Evolutionary conservation across 2,329 filamentous ascomycete species (phyloP).

Genomic region (Pseudogymnoascus sp.): DNA sequence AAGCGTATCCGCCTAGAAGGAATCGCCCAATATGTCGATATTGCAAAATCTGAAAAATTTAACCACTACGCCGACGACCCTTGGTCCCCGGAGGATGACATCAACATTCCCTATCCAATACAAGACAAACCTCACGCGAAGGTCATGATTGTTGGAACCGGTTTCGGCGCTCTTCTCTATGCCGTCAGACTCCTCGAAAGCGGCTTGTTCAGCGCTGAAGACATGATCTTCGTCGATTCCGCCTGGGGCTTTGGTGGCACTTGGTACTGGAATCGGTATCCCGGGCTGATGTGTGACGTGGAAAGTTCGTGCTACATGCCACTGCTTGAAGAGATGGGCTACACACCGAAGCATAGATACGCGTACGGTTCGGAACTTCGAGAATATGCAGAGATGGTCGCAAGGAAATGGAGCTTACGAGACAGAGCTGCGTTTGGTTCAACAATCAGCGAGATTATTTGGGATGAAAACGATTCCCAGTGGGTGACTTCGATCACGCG

Average conservation of each 20-base stretch:
- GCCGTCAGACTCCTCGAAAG: constrained; percentile 11
- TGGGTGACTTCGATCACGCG: no score
- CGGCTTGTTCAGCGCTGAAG: constrained; percentile 17
- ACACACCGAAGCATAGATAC: constrained; percentile 38
- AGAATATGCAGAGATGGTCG: no score
- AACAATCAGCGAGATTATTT: no score
- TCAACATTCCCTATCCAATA: no score
- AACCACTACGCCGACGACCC: no score
- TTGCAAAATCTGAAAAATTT: neutral
- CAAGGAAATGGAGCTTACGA: no score
- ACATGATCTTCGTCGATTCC: constrained; percentile 36
- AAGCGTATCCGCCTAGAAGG: no score
- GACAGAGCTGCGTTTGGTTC: no score
- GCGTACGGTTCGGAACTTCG: constrained; percentile 9
- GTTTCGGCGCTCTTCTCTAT: neutral
- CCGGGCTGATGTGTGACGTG: constrained; percentile 44
- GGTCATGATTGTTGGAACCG: no score
- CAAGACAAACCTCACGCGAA: neutral
- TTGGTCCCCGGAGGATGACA: no score
- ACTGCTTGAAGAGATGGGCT: constrained; percentile 50
- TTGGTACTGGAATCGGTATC: constrained; percentile 41
- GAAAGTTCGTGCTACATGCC: constrained; percentile 53
- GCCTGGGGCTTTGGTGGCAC: constrained; percentile 40
- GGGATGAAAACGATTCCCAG: neutral
- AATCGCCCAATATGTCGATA: no score